Conservation (phyloP, 306 rosid species). For the Begonia peltatifolia region DNA sequence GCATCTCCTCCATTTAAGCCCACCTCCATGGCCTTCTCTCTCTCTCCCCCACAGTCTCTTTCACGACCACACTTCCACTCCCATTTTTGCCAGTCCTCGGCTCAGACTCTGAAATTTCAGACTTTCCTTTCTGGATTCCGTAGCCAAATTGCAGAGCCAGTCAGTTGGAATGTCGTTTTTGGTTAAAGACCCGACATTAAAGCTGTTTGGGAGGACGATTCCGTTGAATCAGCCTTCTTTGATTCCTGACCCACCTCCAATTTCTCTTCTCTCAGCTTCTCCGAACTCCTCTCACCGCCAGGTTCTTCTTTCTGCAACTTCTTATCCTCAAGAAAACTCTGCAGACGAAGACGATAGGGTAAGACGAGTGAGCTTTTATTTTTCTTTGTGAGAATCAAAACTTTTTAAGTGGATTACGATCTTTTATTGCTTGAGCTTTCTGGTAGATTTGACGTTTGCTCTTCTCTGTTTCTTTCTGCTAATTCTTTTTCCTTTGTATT, state of each 20-base stretch:
- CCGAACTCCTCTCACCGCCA: neutral
- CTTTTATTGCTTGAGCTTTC: too few species aligned
- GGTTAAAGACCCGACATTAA: conserved; percentile 39
- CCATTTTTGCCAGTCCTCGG: neutral
- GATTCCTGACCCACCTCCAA: neutral
- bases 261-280: conserved; percentile 1
- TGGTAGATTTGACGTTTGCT: too few species aligned
- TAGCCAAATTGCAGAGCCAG: too few species aligned
- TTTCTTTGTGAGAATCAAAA: too few species aligned
- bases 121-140: too few species aligned
- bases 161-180: conserved; percentile 34
- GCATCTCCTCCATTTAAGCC: conserved; percentile 25
- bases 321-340: conserved; percentile 17
- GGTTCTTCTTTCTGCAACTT: conserved; percentile 15
- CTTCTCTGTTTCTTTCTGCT: too few species aligned
- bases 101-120: too few species aligned
- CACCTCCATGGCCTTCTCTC: neutral
- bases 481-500: too few species aligned
- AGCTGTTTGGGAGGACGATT: conserved; percentile 78
- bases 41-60: neutral
- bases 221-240: conserved; percentile 17
- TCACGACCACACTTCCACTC: neutral
- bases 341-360: conserved; percentile 30
- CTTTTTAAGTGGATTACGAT: too few species aligned
- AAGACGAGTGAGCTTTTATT: neutral